A percentile compares a stretch with the other conserved stretches of the same genome.
These are phyloP conservation scores for Camelina sativa DNA, from an alignment of 345 rosid species.

Conservation along the genomic window DNA sequence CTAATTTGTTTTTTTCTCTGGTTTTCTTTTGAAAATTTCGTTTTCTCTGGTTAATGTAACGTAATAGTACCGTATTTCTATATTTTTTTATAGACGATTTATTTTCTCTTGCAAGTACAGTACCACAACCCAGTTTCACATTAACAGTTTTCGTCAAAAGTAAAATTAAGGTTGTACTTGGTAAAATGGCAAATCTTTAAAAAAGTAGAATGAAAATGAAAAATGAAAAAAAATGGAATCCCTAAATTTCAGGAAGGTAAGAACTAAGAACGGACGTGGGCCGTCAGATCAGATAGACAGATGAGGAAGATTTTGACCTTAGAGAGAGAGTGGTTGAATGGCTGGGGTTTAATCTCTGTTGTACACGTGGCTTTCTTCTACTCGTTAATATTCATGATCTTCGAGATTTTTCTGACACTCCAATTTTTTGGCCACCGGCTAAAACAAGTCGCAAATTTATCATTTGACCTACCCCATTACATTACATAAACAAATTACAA, in stretches of 20 bases:
- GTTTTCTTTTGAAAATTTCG: no score
- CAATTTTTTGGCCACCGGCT: constrained; percentile 35
- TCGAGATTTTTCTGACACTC: constrained; percentile 42
- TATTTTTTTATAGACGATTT: no score
- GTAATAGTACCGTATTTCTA: no score
- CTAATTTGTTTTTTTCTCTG: background rate
- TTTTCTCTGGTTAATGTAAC: no score
- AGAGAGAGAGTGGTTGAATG: constrained; percentile 29
- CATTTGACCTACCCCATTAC: constrained; percentile 42
- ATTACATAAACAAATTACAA: constrained; percentile 14
- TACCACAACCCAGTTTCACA: no score
- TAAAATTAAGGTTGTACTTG: background rate
- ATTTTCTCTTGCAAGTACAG: no score
- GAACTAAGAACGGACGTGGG: constrained; percentile 21
- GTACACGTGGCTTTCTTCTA: constrained; percentile 29
- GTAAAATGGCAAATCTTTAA: background rate
- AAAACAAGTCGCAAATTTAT: constrained; percentile 14
- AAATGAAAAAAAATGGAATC: background rate
- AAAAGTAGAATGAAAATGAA: background rate
- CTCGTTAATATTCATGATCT: constrained; percentile 35
- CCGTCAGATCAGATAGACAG: constrained; percentile 40
- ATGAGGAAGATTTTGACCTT: constrained; percentile 27
- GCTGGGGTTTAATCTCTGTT: constrained; percentile 44
- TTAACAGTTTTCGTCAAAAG: no score
- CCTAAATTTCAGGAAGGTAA: constrained; percentile 39